Base-by-base conservation (phyloP, 2,329 filamentous ascomycete species). In the Camillea tinctor region DNA sequence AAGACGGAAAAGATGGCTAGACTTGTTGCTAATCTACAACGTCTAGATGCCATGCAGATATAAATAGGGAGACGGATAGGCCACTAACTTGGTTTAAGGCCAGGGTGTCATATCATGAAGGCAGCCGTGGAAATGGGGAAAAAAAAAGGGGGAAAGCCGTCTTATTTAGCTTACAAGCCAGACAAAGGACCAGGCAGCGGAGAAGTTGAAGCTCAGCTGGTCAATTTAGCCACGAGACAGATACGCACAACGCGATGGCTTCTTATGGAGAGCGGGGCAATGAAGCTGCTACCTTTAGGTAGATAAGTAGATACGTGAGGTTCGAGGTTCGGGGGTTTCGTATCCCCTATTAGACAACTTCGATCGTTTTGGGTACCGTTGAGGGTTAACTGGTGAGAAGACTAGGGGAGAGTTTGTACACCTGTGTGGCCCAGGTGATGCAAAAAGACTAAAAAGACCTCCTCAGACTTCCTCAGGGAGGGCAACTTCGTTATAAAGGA, bases 41-140 rank as follows among this genome's bases (percentile, higher is more conserved):
- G n/a, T 36, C 50, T 9, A 30, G 22, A 52, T n/a, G 36, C 36
- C 15, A 13, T n/a, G 21, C 9, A 54, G 53, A 22, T 17, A 52
- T 8, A 50, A 44, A 56, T 48, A 57, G 11, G 36, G 15, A 58
- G 19, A 50, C 3, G 24, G 36, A 11, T 57, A 17, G 26, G 19
- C 49, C 11, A 64, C 61, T 56, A 19, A 59, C 56, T 30, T 61
- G 36, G 30, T 50, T 58, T 61, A 48, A 66, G 61, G 61, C 58
- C 57, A 64, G 54, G 56, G 63, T 67, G 59, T 61, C 61, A 57
- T 59, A 57, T 60, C 58, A 63, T 20, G 23, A 60, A 56, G 26
- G 51, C 23, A 40, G 51, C 53, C 44, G 52, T 26, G 58, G 52
- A 30, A 11, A 30, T 4, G 26, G n/a, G n/a, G n/a, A n/a, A n/a